phyloP scores from a whole-genome alignment of 768 basidiomycete genomes.

The Lactifluus hygrophoroides region DNA sequence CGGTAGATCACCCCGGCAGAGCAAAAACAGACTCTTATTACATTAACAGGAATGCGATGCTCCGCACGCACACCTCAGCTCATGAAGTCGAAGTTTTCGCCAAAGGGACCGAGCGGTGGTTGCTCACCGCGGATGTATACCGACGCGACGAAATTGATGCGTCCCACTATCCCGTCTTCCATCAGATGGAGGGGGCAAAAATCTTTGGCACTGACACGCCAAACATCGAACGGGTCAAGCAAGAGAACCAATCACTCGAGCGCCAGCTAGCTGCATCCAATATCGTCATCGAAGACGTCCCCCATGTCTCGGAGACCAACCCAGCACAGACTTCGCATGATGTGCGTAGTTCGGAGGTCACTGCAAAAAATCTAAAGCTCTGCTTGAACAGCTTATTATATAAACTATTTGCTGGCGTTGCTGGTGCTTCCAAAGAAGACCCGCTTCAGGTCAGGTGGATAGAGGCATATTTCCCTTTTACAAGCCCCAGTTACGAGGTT shows the following conservation, averaged over 20 bases:
- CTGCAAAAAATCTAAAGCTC: slow-evolving; percentile 82
- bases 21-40: slow-evolving; percentile 92
- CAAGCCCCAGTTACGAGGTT: slow-evolving; percentile 94
- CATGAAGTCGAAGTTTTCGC: slow-evolving; percentile 92
- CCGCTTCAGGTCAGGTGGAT: slow-evolving; percentile 94
- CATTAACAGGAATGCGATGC: slow-evolving; percentile 81
- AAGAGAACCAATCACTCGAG: slow-evolving; percentile 60
- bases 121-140: slow-evolving; percentile 95
- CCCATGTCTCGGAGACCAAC: slow-evolving; percentile 63
- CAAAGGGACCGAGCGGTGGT: slow-evolving; percentile 69
- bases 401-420: slow-evolving; percentile 62
- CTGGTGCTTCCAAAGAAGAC: slow-evolving; percentile 42
- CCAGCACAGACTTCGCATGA: slow-evolving; percentile 77
- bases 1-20: slow-evolving; percentile 87
- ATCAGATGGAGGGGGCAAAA: slow-evolving; percentile 93
- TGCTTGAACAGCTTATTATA: slow-evolving; percentile 82
- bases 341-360: slow-evolving; percentile 57
- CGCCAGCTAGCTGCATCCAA: slow-evolving; percentile 56
- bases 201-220: slow-evolving; percentile 57
- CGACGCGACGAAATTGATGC: slow-evolving; percentile 96
- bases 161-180: slow-evolving; percentile 96
- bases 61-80: slow-evolving; percentile 96
- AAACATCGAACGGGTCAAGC: slow-evolving; percentile 54
- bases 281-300: slow-evolving; percentile 82
- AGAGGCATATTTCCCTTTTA: slow-evolving; percentile 97